These are phyloP conservation scores for Murraya koenigii DNA, from an alignment of 345 rosid species.

Conservation along the genomic window DNA sequence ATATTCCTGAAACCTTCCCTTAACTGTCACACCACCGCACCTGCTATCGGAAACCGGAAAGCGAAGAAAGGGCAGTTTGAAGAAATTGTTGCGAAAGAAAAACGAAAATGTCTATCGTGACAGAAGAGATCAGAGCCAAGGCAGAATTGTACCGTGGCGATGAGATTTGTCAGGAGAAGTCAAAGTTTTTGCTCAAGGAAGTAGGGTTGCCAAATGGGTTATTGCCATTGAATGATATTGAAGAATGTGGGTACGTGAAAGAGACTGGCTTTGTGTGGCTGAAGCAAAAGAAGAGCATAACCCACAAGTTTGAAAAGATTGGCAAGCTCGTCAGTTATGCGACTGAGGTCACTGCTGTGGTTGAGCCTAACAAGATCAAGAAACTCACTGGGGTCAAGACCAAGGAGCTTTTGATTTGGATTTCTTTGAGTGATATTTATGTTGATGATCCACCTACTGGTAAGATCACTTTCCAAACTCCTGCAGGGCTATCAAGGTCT, in stretches of 20 bases:
- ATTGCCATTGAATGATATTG: conserved; percentile 69
- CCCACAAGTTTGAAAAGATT: conserved; percentile 79
- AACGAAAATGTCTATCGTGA: conserved; percentile 51
- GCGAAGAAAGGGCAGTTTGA: not conserved
- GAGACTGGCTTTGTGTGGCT: conserved; percentile 94
- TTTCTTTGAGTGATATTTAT: conserved; percentile 56
- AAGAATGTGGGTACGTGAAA: conserved; percentile 72
- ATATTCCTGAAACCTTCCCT: not conserved
- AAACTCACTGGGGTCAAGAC: conserved; percentile 95
- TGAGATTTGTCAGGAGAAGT: conserved; percentile 61
- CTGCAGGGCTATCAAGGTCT: conserved; percentile 67
- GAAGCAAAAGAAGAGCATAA: conserved; percentile 68
- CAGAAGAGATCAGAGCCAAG: conserved; percentile 67
- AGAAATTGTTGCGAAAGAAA: not conserved
- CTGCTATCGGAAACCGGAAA: not conserved
- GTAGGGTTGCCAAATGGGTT: conserved; percentile 72
- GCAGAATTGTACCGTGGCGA: conserved; percentile 83
- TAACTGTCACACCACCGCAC: not conserved
- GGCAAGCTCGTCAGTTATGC: conserved; percentile 61
- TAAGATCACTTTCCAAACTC: conserved; percentile 74
- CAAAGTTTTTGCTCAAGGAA: conserved; percentile 56
- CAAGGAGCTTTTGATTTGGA: conserved; percentile 85
- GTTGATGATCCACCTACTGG: conserved; percentile 47
- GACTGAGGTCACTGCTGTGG: conserved; percentile 70
- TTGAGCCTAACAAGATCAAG: conserved; percentile 68